phyloP scores from a whole-genome alignment of 2,329 filamentous ascomycete genomes.

The Scytalidium sp. region DNA sequence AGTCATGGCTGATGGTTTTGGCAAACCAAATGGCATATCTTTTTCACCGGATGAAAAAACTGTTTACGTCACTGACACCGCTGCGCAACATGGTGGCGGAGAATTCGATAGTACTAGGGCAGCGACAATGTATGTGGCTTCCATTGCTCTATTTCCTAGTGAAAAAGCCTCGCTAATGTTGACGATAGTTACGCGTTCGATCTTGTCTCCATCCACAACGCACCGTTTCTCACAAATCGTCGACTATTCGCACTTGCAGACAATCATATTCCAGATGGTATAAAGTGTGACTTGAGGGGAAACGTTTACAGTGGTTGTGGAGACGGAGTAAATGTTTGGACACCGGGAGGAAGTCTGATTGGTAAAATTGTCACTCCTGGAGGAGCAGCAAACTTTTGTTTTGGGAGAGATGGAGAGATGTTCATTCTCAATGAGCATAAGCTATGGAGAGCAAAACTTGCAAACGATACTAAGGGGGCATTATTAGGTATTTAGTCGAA shows the following conservation, averaged over 20 bases:
- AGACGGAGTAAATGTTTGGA: conserved; percentile 54
- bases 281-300: conserved; percentile 49
- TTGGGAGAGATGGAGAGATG: conserved; percentile 22
- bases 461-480: too few relatives aligned
- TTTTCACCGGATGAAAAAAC: conserved; percentile 52
- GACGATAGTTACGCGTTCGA: conserved; percentile 19
- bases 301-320: conserved; percentile 55
- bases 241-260: conserved; percentile 53
- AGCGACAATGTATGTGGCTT: conserved; percentile 8
- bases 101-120: conserved; percentile 8
- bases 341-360: conserved; percentile 44
- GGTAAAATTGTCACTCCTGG: conserved; percentile 39
- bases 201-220: conserved; percentile 8
- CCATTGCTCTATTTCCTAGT: background rate
- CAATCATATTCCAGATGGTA: conserved; percentile 56
- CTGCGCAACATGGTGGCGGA: conserved; percentile 27
- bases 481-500: too few relatives aligned
- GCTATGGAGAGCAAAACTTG: conserved; percentile 20
- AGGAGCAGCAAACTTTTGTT: conserved; percentile 26
- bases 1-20: conserved; percentile 56
- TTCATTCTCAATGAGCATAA: conserved; percentile 23
- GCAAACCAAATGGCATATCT: conserved; percentile 52
- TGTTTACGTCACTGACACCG: conserved; percentile 56
- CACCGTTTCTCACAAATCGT: conserved; percentile 18
- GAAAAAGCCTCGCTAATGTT: background rate